A percentile compares a stretch with the other conserved stretches of the same genome.
phyloP scores from a whole-genome alignment of 2,329 filamentous ascomycete species.

The Xylariaceae sp. region DNA sequence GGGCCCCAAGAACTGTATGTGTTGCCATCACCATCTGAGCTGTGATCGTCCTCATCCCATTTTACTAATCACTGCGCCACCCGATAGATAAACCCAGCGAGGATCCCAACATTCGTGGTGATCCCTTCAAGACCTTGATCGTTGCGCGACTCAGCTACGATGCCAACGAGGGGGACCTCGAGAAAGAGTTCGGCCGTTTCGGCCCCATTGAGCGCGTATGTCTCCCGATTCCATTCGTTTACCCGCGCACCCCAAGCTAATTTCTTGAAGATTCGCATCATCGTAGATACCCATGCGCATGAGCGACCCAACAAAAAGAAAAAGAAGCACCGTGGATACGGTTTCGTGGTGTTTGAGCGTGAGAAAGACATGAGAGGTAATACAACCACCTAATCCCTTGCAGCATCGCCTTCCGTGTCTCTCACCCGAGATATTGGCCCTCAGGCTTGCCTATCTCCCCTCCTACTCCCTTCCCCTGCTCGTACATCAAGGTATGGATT shows the following conservation, averaged over 20 bases:
- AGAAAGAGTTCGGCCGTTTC: conserved; percentile 89
- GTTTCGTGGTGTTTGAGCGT: conserved; percentile 93
- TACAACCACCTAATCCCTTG: conserved; percentile 43
- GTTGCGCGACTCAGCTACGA: conserved; percentile 88
- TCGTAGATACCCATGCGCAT: conserved; percentile 70
- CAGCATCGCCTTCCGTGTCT: conserved; percentile 34
- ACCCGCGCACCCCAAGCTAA: conserved; percentile 8
- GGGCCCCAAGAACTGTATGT: conserved; percentile 62
- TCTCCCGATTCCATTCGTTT: neutral
- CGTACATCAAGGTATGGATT: conserved; percentile 40
- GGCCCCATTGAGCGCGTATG: conserved; percentile 89
- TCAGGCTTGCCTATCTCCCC: conserved; percentile 56
- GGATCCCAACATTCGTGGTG: conserved; percentile 85
- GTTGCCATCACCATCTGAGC: conserved; percentile 6
- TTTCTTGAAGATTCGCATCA: conserved; percentile 71
- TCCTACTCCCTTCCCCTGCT: conserved; percentile 9
- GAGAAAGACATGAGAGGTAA: conserved; percentile 99
- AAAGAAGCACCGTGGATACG: conserved; percentile 84
- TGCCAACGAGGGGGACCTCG: conserved; percentile 82
- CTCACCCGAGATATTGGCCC: conserved; percentile 51
- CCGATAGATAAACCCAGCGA: conserved; percentile 82
- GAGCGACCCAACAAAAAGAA: conserved; percentile 73
- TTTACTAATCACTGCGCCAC: neutral
- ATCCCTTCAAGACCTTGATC: conserved; percentile 93
- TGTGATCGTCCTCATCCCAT: neutral